Evolutionary conservation across 2,329 filamentous ascomycete species (phyloP), one percentile per base, ranked within the genome.

Genomic region (Fusarium humuli): DNA sequence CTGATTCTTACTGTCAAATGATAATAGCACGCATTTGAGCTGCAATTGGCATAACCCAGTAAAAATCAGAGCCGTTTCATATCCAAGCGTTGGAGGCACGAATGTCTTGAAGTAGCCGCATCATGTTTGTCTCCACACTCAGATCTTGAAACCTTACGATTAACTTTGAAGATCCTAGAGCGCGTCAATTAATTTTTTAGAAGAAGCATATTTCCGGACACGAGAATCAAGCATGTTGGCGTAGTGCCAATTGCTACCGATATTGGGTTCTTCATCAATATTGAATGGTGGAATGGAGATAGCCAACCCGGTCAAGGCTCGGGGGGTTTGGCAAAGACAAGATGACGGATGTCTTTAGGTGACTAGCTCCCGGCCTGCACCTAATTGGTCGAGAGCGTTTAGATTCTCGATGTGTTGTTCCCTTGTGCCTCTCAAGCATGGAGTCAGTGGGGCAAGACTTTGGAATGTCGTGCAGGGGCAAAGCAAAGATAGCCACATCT

Each of bases 381-480:
- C 20, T 74, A 61, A 74, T 74, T 74, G 72, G 72, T n/a, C 40
- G 23, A 49, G 47, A 41, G 44, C 45, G 59, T 61, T 71, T 55
- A 61, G 61, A 68, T 67, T 65, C 55, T 70, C 59, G 59, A 71
- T 50, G 40, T 48, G 50, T 46, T 66, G 65, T 54, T 70, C 64
- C 58, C 66, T 53, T 61, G 59, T 65, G 49, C 53, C 55, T 58
- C 40, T 49, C 40, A 49, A 67, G 66, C 61, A 67, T 72, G 72
- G 69, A 73, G 70, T 57, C 18, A 56, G 72, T 75, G 72, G 72
- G 72, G 72, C 65, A 42, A 42, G 58, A 65, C 57, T 66, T 58
- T 64, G 70, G 61, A 74, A 74, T 74, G 72, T 75, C 69, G 71
- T 74, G 73, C 73, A 74, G 72, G 49, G 69, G 62, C 58, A 72